Evolutionary conservation across 1,284 basidiomycete species (phyloP).

Genomic region (Psilocybe mexicana): DNA sequence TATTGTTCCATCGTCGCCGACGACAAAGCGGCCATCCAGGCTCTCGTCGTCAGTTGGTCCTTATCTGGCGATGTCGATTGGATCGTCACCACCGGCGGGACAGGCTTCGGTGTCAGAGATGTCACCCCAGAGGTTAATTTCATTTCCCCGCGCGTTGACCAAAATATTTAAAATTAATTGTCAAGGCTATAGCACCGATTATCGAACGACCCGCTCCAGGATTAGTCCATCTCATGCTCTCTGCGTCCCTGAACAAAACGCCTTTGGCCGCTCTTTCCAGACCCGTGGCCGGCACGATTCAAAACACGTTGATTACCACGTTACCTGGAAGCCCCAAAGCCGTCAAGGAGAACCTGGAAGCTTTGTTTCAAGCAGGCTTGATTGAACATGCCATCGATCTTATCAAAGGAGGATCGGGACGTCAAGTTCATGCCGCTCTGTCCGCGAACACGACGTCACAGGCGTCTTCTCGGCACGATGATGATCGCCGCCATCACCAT

Average conservation of each 20-base stretch:
- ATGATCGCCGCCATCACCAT: constrained; percentile 27
- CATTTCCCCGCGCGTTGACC: constrained; percentile 3
- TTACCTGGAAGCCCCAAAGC: constrained; percentile 87
- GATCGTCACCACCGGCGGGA: constrained; percentile 84
- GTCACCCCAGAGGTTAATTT: constrained; percentile 73
- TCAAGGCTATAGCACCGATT: constrained; percentile 64
- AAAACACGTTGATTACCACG: constrained; percentile 69
- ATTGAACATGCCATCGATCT: constrained; percentile 76
- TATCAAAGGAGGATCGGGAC: constrained; percentile 69
- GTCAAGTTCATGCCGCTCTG: constrained; percentile 49
- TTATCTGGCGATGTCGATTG: constrained; percentile 54
- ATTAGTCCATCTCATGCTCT: constrained; percentile 75
- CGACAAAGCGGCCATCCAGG: constrained; percentile 53
- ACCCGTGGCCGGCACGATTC: constrained; percentile 75
- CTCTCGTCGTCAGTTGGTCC: constrained; percentile 48
- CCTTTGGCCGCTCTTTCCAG: constrained; percentile 82
- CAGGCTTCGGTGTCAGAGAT: constrained; percentile 81
- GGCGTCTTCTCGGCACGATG: too few relatives aligned
- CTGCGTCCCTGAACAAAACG: constrained; percentile 71
- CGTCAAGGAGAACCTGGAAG: constrained; percentile 75
- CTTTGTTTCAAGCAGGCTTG: constrained; percentile 58
- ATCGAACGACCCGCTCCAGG: constrained; percentile 77
- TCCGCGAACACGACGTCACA: background rate
- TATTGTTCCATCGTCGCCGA: constrained; percentile 58
- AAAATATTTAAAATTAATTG: background rate